These are phyloP conservation scores for Grosmannia penicillata DNA, from an alignment of 2,329 filamentous ascomycete genomes.

Conservation along the genomic window DNA sequence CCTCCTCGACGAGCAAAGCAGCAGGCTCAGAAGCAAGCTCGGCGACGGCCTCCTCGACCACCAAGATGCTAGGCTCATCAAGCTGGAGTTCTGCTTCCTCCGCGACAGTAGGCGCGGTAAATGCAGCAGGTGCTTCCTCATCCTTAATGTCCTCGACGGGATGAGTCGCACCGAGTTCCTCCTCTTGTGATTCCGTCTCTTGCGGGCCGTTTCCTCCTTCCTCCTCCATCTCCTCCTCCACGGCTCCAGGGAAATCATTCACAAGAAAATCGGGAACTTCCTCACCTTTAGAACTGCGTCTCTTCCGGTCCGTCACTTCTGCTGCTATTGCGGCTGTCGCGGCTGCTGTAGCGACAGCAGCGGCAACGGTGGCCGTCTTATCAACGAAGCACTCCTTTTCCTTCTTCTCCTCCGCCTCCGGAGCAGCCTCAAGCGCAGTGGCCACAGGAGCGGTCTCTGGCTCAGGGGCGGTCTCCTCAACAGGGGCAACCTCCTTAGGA, in stretches of 20 bases:
- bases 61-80: too few relatives aligned
- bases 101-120: background rate
- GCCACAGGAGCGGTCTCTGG: too few relatives aligned
- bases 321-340: background rate
- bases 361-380: too few relatives aligned
- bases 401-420: background rate
- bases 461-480: too few relatives aligned
- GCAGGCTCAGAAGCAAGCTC: too few relatives aligned
- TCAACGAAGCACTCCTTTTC: too few relatives aligned
- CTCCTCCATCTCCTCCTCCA: constrained; percentile 3
- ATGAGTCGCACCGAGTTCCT: background rate
- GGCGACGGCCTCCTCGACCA: too few relatives aligned
- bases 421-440: too few relatives aligned
- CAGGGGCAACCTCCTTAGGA: too few relatives aligned
- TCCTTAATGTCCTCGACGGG: background rate
- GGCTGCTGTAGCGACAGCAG: background rate
- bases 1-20: too few relatives aligned
- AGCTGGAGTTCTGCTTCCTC: too few relatives aligned
- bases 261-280: background rate
- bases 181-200: constrained; percentile 12
- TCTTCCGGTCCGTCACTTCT: background rate
- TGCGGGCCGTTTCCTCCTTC: constrained; percentile 13
- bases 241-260: constrained; percentile 2
- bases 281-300: constrained; percentile 5
- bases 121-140: background rate